Evolutionary conservation across 768 basidiomycete genomes (phyloP).

Genomic region (Russula ochroleuca): DNA sequence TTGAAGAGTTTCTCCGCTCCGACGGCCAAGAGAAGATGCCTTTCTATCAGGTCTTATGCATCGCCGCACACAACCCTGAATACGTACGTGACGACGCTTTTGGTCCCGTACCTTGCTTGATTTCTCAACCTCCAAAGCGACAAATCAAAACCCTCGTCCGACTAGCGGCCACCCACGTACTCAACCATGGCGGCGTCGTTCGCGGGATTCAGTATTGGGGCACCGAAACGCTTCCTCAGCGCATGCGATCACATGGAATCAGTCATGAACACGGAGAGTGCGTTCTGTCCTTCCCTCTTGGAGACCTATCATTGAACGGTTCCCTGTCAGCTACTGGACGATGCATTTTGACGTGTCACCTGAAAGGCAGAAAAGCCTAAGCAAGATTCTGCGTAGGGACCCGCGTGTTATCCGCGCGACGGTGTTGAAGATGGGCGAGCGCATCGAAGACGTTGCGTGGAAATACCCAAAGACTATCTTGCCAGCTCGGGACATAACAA

Average conservation of each 20-base stretch:
- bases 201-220: slow-evolving; percentile 76
- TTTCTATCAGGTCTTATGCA: slow-evolving; percentile 83
- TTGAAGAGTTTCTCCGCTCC: slow-evolving; percentile 7
- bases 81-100: slow-evolving; percentile 48
- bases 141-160: slow-evolving; percentile 73
- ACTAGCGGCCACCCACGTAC: slow-evolving; percentile 64
- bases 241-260: slow-evolving; percentile 61
- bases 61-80: slow-evolving; percentile 68
- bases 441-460: slow-evolving; percentile 60
- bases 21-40: slow-evolving; percentile 52
- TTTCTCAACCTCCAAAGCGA: slow-evolving; percentile 41
- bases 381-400: slow-evolving; percentile 65
- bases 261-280: slow-evolving; percentile 68
- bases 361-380: slow-evolving; percentile 57
- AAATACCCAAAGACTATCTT: slow-evolving; percentile 45
- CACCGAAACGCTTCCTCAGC: slow-evolving; percentile 64
- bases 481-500: slow-evolving; percentile 16
- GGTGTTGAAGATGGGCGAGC: slow-evolving; percentile 70
- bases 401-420: slow-evolving; percentile 83
- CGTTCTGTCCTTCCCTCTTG: slow-evolving; percentile 36
- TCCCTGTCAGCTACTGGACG: slow-evolving; percentile 70
- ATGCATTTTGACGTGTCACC: slow-evolving; percentile 89
- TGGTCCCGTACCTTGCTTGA: background rate
- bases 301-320: slow-evolving; percentile 13
- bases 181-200: slow-evolving; percentile 76